Base-by-base conservation (phyloP, 306 rosid genomes). In the Rosa chinensis region DNA sequence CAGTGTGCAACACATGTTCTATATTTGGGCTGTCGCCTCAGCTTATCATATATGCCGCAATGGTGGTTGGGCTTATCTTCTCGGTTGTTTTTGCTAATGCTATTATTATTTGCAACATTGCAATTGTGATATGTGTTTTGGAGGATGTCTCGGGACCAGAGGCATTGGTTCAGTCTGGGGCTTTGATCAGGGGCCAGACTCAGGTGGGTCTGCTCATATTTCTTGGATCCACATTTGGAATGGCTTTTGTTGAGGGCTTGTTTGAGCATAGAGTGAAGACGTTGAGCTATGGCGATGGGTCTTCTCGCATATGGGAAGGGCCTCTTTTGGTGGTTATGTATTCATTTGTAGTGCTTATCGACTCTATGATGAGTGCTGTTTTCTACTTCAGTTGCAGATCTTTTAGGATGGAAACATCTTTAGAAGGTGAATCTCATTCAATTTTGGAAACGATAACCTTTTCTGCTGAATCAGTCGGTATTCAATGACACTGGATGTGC, bases 231-330 rank as follows among this genome's bases (percentile, higher is more conserved):
- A 90, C 98, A 1, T 85, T 96, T n/a, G 98, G 96, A 70, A 86
- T 88, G 88, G 92, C 97, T 17, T 90, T 96, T 79, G 96, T 96
- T 81, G 94, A 96, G 88, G 98, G 98, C 0, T 80, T 96, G 85
- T 96, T 91, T 84, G 97, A 93, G 88, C 97, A 96, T 64, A 90
- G 98, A 50, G 99, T 96, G 76, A 93, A 88, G 93, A 91, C 93
- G 0, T 73, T 96, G 78, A 96, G 99, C 92, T 96, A 96, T 63
- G 99, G 99, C 49, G 97, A 96, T 69, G 98, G 99, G 72, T 93
- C 98, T 80, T 96, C 99, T 0, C 86, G 98, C 85, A 49, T 90
- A 71, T 96, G 99, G 99, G 99, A 96, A 89, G 98, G 99, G 56
- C 99, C 98, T 3, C 97, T 96, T 56, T 85, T 96, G 96, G 99